Evolutionary conservation across 495 filamentous ascomycete genomes (phyloP).

Genomic region (Talaromyces borbonicus): DNA sequence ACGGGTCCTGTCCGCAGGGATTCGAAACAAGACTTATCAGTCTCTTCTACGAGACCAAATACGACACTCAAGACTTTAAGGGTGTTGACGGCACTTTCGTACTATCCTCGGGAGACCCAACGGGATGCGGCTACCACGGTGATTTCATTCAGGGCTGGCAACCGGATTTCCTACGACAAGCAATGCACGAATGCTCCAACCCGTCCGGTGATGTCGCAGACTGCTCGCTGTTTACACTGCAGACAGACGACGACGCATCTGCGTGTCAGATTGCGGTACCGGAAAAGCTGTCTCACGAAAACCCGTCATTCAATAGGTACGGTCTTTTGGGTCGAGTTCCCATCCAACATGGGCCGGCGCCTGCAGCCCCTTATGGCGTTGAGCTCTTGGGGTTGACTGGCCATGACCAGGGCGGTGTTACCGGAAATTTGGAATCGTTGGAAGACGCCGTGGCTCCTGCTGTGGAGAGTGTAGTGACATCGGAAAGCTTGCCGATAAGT

Average conservation of each 20-base stretch:
- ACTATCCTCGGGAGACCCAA: conserved; percentile 74
- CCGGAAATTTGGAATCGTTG: background rate
- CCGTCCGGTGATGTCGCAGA: conserved; percentile 41
- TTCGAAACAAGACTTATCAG: conserved; percentile 60
- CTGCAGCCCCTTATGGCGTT: conserved; percentile 24
- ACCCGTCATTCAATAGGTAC: conserved; percentile 20
- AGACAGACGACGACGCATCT: conserved; percentile 28
- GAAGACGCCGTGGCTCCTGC: background rate
- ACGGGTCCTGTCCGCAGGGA: conserved; percentile 65
- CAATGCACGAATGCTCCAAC: conserved; percentile 41
- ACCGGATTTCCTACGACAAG: conserved; percentile 28
- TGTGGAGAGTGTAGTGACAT: background rate
- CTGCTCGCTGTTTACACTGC: conserved; percentile 51
- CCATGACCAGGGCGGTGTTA: background rate
- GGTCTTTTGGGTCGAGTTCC: conserved; percentile 45
- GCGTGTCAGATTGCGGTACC: conserved; percentile 42
- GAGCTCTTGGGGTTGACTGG: background rate
- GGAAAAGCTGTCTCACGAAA: conserved; percentile 25
- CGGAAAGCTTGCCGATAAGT: too few relatives aligned
- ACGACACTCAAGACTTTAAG: conserved; percentile 60
- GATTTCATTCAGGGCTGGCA: conserved; percentile 86
- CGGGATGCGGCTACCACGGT: conserved; percentile 73
- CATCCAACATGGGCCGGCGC: conserved; percentile 42
- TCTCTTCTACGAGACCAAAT: conserved; percentile 85
- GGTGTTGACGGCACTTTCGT: conserved; percentile 62